Base-by-base conservation (phyloP, 495 filamentous ascomycete species). In the Podospora fimiseda region DNA sequence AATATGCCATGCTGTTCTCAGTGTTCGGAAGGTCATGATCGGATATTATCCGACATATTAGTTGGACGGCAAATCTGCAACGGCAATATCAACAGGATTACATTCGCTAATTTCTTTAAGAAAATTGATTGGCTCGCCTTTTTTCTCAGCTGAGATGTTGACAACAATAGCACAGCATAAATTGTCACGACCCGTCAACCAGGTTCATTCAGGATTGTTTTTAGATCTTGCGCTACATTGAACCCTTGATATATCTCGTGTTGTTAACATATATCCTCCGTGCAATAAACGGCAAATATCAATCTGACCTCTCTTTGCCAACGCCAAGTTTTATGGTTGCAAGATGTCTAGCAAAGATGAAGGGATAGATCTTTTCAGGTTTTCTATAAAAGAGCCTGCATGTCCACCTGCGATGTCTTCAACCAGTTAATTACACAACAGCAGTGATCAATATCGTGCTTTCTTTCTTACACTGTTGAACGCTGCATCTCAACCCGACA, bases 261-360 rank as follows among this genome's bases (percentile, higher is more conserved):
- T 49, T 22, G 38, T 51, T 49, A 20, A 45, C 45, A 15, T 9
- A 41, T 52, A 59, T 54, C 50, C 53, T 64, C 61, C 61, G 61
- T 27, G 56, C 59, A 59, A 64, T 59, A 63, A 21, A 53, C 19
- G 19, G 56, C 52, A n/a, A 60, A 63, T 63, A 53, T 63, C 27
- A 13, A 23, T 30, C 47, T n/a, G 22, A 11, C 20, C 20, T 54
- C 30, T 20, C 9, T 20, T 38, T 40, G 18, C 36, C 39, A 56
- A 15, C 9, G 51, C 51, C 50, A 50, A 52, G 48, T 18, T 22
- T 20, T 4, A 11, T 15, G 16, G 14, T 1, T 24, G 23, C 2
- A 37, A 13, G 3, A 23, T 30, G 6, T 6, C 13, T 2, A 5
- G 14, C 22, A 41, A 22, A 21, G 14, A 14, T 14, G 19, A 16